phyloP scores from a whole-genome alignment of 768 basidiomycete genomes.

The Kwoniella dendrophila region DNA sequence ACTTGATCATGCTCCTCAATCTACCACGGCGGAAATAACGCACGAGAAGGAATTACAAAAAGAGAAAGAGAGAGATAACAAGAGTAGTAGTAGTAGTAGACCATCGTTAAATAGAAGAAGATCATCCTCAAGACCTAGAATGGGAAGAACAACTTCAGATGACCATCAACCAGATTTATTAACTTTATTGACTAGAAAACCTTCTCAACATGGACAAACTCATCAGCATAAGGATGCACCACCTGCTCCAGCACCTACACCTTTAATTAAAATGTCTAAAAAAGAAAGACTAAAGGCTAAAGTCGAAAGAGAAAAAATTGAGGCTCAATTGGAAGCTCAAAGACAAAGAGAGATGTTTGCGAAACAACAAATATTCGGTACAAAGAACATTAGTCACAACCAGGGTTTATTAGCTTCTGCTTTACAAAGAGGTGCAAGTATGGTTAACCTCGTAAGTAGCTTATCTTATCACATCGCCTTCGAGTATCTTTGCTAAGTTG shows the following conservation, averaged over 20 bases:
- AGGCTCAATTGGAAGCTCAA: slow-evolving; percentile 51
- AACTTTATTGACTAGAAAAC: slow-evolving; percentile 18
- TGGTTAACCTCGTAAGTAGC: slow-evolving; percentile 53
- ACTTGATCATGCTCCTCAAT: slow-evolving; percentile 14
- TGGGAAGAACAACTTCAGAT: slow-evolving; percentile 5
- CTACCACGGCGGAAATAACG: too few species aligned
- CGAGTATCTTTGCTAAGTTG: background rate
- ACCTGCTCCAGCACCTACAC: slow-evolving; percentile 46
- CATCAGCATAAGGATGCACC: slow-evolving; percentile 18
- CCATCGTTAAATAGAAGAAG: background rate
- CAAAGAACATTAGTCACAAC: background rate
- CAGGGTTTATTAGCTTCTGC: slow-evolving; percentile 46
- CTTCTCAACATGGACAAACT: slow-evolving; percentile 4
- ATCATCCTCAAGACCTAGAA: slow-evolving; percentile 9
- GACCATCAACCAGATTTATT: slow-evolving; percentile 28
- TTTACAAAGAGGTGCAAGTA: slow-evolving; percentile 52
- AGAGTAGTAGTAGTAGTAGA: background rate
- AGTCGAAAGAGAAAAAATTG: slow-evolving; percentile 41
- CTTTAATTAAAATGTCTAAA: slow-evolving; percentile 42
- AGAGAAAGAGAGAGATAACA: slow-evolving; percentile 7
- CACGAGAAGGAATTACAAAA: too few species aligned
- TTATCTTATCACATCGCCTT: background rate
- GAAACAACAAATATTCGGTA: slow-evolving; percentile 52
- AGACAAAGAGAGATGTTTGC: slow-evolving; percentile 55
- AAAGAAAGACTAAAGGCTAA: slow-evolving; percentile 35